Percentiles rank a stretch among this genome's conserved stretches.
These are phyloP conservation scores for Volvox africanus DNA, from an alignment of 139 green algal species.

Conservation along the genomic window DNA sequence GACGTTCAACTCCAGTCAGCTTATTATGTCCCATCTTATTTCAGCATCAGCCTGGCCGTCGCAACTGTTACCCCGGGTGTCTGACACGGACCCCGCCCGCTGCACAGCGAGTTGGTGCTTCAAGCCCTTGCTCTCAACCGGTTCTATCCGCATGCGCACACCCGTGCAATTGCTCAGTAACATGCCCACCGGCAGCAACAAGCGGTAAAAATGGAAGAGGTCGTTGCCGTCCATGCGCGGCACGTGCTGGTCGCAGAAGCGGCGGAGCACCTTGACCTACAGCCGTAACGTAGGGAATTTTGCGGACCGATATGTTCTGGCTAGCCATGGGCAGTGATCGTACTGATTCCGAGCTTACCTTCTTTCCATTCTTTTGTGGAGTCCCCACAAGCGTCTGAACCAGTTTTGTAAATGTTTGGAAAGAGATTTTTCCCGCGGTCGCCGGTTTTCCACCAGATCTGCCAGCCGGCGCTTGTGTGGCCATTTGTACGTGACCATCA, in stretches of 20 bases:
- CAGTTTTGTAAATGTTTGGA: constrained; percentile 22
- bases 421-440: neutral
- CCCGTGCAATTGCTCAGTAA: too few species aligned
- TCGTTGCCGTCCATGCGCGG: constrained; percentile 21
- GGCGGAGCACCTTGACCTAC: constrained; percentile 4
- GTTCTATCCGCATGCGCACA: too few species aligned
- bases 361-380: constrained; percentile 7
- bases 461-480: neutral
- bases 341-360: neutral
- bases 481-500: neutral
- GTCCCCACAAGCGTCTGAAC: neutral
- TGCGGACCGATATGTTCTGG: too few species aligned
- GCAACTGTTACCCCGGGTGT: too few species aligned
- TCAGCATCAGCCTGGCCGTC: too few species aligned
- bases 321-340: too few species aligned
- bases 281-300: neutral
- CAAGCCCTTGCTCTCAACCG: too few species aligned
- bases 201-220: constrained; percentile 35
- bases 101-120: too few species aligned
- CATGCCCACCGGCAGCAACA: constrained; percentile 24
- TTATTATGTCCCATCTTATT: too few species aligned
- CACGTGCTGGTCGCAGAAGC: constrained; percentile 14
- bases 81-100: too few species aligned
- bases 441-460: neutral
- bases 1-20: too few species aligned